These are phyloP conservation scores for Daldinia concentrica DNA, from an alignment of 495 filamentous ascomycete species.

Conservation along the genomic window DNA sequence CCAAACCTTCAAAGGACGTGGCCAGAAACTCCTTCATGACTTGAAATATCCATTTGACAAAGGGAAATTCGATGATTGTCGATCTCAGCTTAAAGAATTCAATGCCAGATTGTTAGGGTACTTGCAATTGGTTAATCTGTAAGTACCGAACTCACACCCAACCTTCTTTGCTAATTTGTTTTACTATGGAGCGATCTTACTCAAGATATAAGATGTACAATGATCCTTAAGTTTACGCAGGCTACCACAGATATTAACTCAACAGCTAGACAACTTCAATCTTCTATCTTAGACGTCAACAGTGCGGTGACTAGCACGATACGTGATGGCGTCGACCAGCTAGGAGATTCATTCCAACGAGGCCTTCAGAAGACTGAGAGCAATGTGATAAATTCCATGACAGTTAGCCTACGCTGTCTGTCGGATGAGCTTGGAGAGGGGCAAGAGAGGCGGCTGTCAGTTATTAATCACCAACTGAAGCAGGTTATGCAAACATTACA, in stretches of 20 bases:
- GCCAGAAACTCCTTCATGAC: not conserved
- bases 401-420: too few species aligned
- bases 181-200: constrained; percentile 21
- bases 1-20: constrained; percentile 1
- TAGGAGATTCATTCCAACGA: not conserved
- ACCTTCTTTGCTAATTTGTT: not conserved
- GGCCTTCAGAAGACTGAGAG: not conserved
- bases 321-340: not conserved
- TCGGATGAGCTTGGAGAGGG: too few species aligned
- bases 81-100: constrained; percentile 17
- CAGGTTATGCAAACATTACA: not conserved
- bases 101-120: not conserved
- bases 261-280: not conserved
- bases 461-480: not conserved
- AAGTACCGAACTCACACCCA: not conserved
- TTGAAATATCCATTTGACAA: constrained; percentile 27
- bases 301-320: not conserved
- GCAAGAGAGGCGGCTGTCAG: not conserved
- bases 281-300: not conserved
- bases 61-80: constrained; percentile 16
- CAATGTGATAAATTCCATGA: not conserved
- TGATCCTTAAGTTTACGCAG: constrained; percentile 2
- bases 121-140: constrained; percentile 25
- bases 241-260: not conserved
- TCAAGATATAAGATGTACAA: not conserved